Evolutionary conservation across 2,329 filamentous ascomycete genomes (phyloP).

Genomic region (Aspergillus sp.): DNA sequence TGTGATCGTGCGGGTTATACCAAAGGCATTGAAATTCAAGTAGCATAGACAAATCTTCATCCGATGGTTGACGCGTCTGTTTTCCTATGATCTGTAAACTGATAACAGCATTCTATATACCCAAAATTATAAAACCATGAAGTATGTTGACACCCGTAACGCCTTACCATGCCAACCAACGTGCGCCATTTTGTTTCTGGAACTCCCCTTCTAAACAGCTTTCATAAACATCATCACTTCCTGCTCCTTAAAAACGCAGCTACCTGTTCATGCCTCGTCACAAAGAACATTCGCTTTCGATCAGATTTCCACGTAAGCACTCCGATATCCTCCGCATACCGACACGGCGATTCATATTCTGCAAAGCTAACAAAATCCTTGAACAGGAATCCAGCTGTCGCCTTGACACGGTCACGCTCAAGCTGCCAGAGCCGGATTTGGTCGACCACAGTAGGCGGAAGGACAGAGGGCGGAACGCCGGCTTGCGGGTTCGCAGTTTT

Average conservation of each 20-base stretch:
- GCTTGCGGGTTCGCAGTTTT: constrained; percentile 34
- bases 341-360: constrained; percentile 48
- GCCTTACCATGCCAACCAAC: constrained; percentile 1
- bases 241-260: constrained; percentile 67
- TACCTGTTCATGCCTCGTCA: constrained; percentile 84
- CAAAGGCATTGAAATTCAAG: no score
- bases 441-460: constrained; percentile 93
- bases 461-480: constrained; percentile 51
- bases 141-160: constrained; percentile 3
- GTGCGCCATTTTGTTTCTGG: constrained; percentile 1
- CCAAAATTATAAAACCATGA: not conserved
- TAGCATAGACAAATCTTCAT: no score
- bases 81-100: not conserved
- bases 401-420: constrained; percentile 88
- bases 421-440: constrained; percentile 97
- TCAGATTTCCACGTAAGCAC: constrained; percentile 85
- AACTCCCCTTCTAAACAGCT: not conserved
- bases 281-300: constrained; percentile 76
- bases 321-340: constrained; percentile 79
- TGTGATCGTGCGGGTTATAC: no score
- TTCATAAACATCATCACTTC: constrained; percentile 23
- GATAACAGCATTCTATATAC: not conserved
- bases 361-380: constrained; percentile 73
- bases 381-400: constrained; percentile 77
- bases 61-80: no score